phyloP scores from a whole-genome alignment of 2,329 filamentous ascomycete species.

The Nannizziopsis barbatae region DNA sequence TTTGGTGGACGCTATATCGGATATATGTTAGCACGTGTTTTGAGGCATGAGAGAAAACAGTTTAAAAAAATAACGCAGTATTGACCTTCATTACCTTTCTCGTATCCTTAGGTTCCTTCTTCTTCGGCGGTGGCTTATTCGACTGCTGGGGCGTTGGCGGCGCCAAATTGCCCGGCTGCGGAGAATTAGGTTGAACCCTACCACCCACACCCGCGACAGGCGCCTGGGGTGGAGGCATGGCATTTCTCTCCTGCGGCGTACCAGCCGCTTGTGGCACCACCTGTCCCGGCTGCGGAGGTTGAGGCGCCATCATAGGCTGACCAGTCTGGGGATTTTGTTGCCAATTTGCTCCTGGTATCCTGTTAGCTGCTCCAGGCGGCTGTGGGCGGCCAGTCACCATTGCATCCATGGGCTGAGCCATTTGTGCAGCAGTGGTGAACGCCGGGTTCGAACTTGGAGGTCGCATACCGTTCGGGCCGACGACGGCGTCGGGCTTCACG shows the following conservation, averaged over 20 bases:
- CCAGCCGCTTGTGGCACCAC: slow-evolving; percentile 41
- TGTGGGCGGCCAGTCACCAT: slow-evolving; percentile 24
- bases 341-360: slow-evolving; percentile 35
- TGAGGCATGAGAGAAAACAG: background rate
- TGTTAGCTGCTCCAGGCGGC: slow-evolving; percentile 26
- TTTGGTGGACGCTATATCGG: slow-evolving; percentile 32
- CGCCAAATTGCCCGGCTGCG: slow-evolving; percentile 36
- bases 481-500: slow-evolving; percentile 33
- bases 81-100: slow-evolving; percentile 37
- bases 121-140: slow-evolving; percentile 50
- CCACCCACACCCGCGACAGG: slow-evolving; percentile 30
- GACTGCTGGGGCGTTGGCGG: slow-evolving; percentile 52
- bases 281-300: slow-evolving; percentile 28
- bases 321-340: slow-evolving; percentile 29
- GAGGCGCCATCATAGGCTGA: slow-evolving; percentile 39
- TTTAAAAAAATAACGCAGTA: background rate
- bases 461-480: slow-evolving; percentile 46
- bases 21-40: slow-evolving; percentile 14
- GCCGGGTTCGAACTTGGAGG: slow-evolving; percentile 44
- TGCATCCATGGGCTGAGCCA: slow-evolving; percentile 35
- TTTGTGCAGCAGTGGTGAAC: slow-evolving; percentile 34
- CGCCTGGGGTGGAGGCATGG: slow-evolving; percentile 41
- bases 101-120: slow-evolving; percentile 44
- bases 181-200: slow-evolving; percentile 35
- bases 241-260: slow-evolving; percentile 48